Conservation (phyloP, 495 filamentous ascomycete genomes). For the Hyaloscypha bicolor region DNA sequence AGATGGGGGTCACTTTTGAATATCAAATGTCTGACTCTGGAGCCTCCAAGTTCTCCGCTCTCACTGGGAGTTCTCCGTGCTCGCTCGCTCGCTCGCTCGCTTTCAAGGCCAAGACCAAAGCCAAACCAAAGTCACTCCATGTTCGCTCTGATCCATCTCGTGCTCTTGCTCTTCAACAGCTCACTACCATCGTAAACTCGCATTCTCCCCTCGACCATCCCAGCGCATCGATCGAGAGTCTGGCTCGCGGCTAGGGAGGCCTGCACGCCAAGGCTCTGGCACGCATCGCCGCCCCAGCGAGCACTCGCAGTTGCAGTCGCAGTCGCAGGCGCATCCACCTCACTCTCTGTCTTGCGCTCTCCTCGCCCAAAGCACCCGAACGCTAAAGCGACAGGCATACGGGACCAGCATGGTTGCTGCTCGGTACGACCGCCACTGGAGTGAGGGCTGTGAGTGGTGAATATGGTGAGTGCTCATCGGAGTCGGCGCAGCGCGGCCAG, state of each 20-base stretch:
- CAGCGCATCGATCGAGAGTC: not conserved
- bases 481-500: not conserved
- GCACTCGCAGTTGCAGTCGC: not conserved
- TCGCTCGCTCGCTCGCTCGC: not conserved
- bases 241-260: not conserved
- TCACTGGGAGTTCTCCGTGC: not conserved
- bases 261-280: not conserved
- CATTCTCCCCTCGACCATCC: not conserved
- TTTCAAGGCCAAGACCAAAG: too few relatives aligned
- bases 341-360: not conserved
- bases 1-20: not conserved
- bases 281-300: not conserved
- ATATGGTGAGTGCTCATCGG: not conserved
- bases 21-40: not conserved
- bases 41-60: not conserved
- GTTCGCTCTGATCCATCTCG: not conserved
- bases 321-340: not conserved
- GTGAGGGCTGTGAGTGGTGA: not conserved
- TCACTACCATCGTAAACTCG: not conserved
- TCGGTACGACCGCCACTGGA: conserved; percentile 3
- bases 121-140: not conserved
- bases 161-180: not conserved
- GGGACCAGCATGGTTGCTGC: not conserved
- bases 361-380: not conserved
- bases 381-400: conserved; percentile 5